Conservation (phyloP, 2,329 filamentous ascomycete species). For the Neoscytalidium dimidiatum region DNA sequence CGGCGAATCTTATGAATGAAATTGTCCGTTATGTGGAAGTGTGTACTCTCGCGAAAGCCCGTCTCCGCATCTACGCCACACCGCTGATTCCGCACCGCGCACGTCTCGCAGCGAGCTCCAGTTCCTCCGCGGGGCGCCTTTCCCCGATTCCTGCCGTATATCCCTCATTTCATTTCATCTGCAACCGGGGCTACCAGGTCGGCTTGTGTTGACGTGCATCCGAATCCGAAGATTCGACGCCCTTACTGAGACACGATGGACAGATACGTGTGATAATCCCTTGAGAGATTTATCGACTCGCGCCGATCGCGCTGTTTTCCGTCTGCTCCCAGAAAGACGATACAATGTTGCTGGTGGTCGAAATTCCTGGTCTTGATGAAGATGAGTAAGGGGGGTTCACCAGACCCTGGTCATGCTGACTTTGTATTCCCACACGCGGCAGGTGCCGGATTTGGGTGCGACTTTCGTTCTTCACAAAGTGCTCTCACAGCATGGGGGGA, state of each 20-base stretch:
- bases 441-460: neutral
- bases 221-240: neutral
- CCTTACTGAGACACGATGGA: slow-evolving; percentile 9
- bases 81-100: slow-evolving; percentile 6
- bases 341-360: neutral
- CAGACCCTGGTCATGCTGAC: neutral
- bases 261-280: neutral
- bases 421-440: slow-evolving; percentile 10
- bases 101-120: slow-evolving; percentile 3
- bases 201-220: neutral
- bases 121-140: neutral
- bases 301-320: neutral
- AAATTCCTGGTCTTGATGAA: slow-evolving; percentile 12
- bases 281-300: neutral
- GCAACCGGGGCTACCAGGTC: neutral
- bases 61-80: neutral
- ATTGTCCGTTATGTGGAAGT: neutral
- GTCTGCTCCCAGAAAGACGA: neutral
- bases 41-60: neutral
- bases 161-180: neutral
- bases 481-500: neutral
- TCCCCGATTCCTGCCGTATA: neutral
- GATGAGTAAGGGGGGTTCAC: slow-evolving; percentile 11
- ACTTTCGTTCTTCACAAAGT: neutral
- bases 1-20: neutral